phyloP scores from a whole-genome alignment of 1,139 yeast genomes.

The Zygosaccharomyces pseudobailii region DNA sequence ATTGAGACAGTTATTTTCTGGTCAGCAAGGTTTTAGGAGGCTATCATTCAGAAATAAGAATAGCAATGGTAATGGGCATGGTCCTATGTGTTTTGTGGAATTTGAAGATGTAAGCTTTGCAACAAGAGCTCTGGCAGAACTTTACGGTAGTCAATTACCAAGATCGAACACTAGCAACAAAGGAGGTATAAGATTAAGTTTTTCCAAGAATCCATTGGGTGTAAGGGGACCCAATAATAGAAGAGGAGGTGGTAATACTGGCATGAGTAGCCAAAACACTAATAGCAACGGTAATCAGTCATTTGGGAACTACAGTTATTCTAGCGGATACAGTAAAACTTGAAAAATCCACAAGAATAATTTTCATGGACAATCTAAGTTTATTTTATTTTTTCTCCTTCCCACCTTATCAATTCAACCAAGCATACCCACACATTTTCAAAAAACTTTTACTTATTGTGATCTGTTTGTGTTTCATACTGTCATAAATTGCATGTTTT shows the following conservation, averaged over 20 bases:
- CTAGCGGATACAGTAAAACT: slow-evolving; percentile 11
- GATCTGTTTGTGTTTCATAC: slow-evolving; percentile 1
- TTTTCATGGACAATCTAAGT: neutral
- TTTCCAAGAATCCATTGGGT: slow-evolving; percentile 93
- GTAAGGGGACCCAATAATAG: slow-evolving; percentile 60
- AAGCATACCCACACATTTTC: slow-evolving; percentile 1
- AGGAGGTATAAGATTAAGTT: slow-evolving; percentile 91
- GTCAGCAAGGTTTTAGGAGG: slow-evolving; percentile 89
- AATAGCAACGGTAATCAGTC: slow-evolving; percentile 14
- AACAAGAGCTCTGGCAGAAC: slow-evolving; percentile 85
- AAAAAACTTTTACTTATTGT: neutral
- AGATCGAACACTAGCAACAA: slow-evolving; percentile 63
- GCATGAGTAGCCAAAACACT: slow-evolving; percentile 13
- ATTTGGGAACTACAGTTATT: slow-evolving; percentile 13
- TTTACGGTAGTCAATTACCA: slow-evolving; percentile 82
- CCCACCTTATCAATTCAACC: neutral
- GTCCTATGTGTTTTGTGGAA: slow-evolving; percentile 99
- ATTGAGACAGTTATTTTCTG: slow-evolving; percentile 76
- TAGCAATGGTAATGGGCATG: slow-evolving; percentile 51
- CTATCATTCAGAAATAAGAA: slow-evolving; percentile 80
- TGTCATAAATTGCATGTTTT: slow-evolving; percentile 2
- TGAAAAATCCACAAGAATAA: slow-evolving; percentile 2
- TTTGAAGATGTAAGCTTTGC: slow-evolving; percentile 95
- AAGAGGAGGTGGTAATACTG: slow-evolving; percentile 22
- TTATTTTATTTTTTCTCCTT: neutral